Evolutionary conservation across 2,329 filamentous ascomycete species (phyloP), one percentile per base, ranked within the genome.

Genomic region (Fusarium sp.): DNA sequence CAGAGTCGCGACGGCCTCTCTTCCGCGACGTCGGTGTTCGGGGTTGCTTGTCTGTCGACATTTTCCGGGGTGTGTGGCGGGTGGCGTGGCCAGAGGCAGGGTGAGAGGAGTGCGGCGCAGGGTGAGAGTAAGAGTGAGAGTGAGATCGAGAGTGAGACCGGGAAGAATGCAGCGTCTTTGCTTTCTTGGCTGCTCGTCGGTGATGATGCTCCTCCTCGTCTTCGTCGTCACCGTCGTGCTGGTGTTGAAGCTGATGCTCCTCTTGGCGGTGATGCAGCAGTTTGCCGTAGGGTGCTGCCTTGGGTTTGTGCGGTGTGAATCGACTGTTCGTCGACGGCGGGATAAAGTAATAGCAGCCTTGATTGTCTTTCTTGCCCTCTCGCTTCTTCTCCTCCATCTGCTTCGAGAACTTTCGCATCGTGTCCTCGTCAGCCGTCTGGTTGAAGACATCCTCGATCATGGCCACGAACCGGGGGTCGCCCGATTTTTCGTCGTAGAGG

Each of bases 361-460:
- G 83, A 79, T 88, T 84, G 75, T 87, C 84, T 76, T 85, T 87
- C 76, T 87, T 88, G 64, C 88, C 90, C 73, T 91, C 87, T 69
- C 83, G 86, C 80, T 92, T 92, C 82, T 87, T 89, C 67, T 85
- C 81, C 75, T 84, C 82, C 59, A 92, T 79, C 50, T 89, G 84
- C 43, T 81, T 82, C 58, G 82, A 82, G 78, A 92, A 92, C 71
- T 88, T 84, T 43, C 84, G 81, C 61, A 88, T 78, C 2, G 89
- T 88, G 41, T 87, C 85, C 41, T 82, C 77, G 72, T 88, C 87
- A n/a, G 90, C 89, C 20, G 86, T 88, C 77, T 91, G 88, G 73
- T 85, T 84, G 79, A 88, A 91, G 52, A 92, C 85, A 69, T 88
- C 86, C 80, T 90, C 88, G 54, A 92, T 82, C 84, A 92, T 87